Conservation (phyloP, 2,329 filamentous ascomycete species). For the Aplosporella prunicola region DNA sequence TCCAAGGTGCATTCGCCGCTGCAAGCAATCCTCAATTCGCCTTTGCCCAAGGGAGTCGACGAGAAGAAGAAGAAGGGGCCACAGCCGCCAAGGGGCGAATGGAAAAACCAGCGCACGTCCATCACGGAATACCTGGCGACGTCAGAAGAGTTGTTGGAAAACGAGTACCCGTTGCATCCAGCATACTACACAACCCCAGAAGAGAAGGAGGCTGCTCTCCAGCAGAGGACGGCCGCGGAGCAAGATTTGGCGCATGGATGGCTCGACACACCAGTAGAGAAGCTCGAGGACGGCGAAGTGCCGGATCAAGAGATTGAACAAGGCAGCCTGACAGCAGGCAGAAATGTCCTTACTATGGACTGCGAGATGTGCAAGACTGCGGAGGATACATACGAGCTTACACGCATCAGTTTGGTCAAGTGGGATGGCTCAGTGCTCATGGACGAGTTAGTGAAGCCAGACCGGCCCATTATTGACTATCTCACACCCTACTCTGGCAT, state of each 20-base stretch:
- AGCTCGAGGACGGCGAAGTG: conserved; percentile 56
- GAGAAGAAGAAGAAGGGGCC: conserved; percentile 53
- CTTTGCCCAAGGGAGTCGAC: conserved; percentile 59
- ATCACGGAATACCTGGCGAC: conserved; percentile 71
- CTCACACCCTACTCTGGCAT: conserved; percentile 85
- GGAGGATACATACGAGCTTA: conserved; percentile 69
- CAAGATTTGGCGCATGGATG: conserved; percentile 56
- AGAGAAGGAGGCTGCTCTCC: conserved; percentile 45
- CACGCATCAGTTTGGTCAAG: conserved; percentile 74
- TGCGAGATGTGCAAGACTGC: conserved; percentile 97
- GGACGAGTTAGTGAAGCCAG: conserved; percentile 87
- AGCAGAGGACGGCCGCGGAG: conserved; percentile 42
- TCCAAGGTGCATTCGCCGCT: conserved; percentile 79
- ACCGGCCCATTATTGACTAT: conserved; percentile 82
- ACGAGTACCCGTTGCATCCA: conserved; percentile 73
- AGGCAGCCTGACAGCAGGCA: conserved; percentile 75
- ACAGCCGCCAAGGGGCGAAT: conserved; percentile 54
- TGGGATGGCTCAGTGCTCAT: conserved; percentile 78
- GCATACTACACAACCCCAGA: conserved; percentile 53
- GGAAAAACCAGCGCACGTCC: conserved; percentile 67
- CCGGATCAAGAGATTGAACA: conserved; percentile 63
- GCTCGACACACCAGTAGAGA: conserved; percentile 66
- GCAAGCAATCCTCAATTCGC: conserved; percentile 69
- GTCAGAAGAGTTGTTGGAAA: conserved; percentile 61
- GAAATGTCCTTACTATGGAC: conserved; percentile 72